Evolutionary conservation across 768 basidiomycete genomes (phyloP).

Genomic region (Lyophyllum decastes): DNA sequence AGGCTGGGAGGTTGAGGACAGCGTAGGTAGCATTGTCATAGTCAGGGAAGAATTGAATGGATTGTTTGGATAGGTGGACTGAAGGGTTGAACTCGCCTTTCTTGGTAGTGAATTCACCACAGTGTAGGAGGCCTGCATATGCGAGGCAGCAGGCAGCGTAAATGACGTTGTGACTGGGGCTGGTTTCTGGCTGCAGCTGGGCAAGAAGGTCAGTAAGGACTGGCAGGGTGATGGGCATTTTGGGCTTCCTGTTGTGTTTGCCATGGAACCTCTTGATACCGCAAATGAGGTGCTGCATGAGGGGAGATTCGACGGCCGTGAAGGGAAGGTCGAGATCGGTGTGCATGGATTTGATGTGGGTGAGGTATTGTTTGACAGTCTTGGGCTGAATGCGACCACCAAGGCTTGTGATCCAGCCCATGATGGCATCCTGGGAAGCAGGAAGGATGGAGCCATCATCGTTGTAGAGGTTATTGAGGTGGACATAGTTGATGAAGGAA

Average conservation of each 20-base stretch:
- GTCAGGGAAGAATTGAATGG: conserved; percentile 27
- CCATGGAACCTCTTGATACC: conserved; percentile 19
- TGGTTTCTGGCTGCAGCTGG: not conserved
- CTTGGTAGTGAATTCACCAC: not conserved
- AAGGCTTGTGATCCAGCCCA: conserved; percentile 23
- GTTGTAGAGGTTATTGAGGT: conserved; percentile 14
- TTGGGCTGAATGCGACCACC: conserved; percentile 12
- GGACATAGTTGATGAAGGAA: conserved; percentile 28
- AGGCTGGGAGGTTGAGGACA: conserved; percentile 28
- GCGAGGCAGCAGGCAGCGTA: too few species aligned
- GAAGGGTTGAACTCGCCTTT: conserved; percentile 8
- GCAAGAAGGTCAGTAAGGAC: conserved; percentile 18
- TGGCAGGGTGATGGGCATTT: conserved; percentile 22
- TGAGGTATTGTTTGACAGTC: conserved; percentile 24
- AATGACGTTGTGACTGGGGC: too few species aligned
- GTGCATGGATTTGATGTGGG: conserved; percentile 29
- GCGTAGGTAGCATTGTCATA: conserved; percentile 22
- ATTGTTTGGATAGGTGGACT: conserved; percentile 19
- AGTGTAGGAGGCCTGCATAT: not conserved
- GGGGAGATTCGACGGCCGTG: conserved; percentile 22
- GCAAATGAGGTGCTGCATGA: conserved; percentile 25
- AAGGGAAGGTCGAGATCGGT: conserved; percentile 29
- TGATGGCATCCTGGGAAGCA: conserved; percentile 14
- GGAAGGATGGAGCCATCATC: conserved; percentile 17
- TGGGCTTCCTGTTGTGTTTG: conserved; percentile 16